Percentiles rank a stretch among this genome's conserved stretches.
These are phyloP conservation scores for Camelina neglecta DNA, from an alignment of 345 rosid species.

Conservation along the genomic window DNA sequence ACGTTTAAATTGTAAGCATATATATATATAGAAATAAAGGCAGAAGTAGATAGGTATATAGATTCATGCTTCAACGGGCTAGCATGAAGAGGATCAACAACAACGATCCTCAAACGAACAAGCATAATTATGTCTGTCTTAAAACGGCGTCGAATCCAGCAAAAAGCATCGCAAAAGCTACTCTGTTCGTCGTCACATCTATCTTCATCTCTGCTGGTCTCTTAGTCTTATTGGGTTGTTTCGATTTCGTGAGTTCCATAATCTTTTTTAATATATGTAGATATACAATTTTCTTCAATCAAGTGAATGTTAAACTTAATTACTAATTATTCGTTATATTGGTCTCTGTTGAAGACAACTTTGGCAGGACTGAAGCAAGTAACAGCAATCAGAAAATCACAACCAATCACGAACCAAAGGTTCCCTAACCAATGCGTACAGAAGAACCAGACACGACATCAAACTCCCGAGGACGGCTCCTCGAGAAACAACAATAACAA, in stretches of 20 bases:
- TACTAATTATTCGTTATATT: not conserved
- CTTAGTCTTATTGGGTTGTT: conserved; percentile 34
- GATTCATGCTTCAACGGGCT: conserved; percentile 29
- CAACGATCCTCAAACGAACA: conserved; percentile 30
- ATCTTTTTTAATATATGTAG: too few relatives aligned
- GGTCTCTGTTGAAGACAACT: conserved; percentile 25
- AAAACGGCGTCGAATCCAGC: conserved; percentile 36
- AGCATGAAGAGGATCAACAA: conserved; percentile 36
- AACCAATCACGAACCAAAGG: conserved; percentile 45
- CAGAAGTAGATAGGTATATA: conserved; percentile 5
- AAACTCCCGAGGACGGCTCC: not conserved
- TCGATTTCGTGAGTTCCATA: conserved; percentile 35
- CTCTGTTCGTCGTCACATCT: conserved; percentile 25
- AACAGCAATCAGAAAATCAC: conserved; percentile 20
- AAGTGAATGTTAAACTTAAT: not conserved
- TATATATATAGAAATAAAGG: not conserved
- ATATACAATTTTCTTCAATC: not conserved
- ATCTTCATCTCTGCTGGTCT: conserved; percentile 42
- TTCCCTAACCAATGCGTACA: conserved; percentile 47
- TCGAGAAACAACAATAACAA: conserved; percentile 26
- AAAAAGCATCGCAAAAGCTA: conserved; percentile 40
- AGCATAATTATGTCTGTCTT: not conserved
- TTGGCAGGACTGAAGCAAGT: conserved; percentile 37
- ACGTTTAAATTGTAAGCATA: not conserved
- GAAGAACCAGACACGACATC: conserved; percentile 35